Evolutionary conservation across 2,329 filamentous ascomycete species (phyloP).

Genomic region (Didymella keratinophila): DNA sequence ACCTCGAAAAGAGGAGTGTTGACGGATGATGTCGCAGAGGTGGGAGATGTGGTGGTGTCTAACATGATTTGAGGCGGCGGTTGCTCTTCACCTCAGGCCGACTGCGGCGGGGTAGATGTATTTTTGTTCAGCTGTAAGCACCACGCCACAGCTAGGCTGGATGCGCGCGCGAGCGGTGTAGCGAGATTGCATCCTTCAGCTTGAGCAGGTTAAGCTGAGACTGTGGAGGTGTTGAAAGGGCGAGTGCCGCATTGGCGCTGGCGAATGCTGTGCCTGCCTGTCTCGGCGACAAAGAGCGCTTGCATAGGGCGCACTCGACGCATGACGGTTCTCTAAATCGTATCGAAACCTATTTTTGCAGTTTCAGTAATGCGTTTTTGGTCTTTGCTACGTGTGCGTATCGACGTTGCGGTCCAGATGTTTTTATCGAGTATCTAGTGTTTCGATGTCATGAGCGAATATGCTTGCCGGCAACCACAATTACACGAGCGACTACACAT

Average conservation of each 20-base stretch:
- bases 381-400: neutral
- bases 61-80: slow-evolving; percentile 6
- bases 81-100: slow-evolving; percentile 4
- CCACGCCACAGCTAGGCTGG: slow-evolving; percentile 17
- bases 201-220: slow-evolving; percentile 15
- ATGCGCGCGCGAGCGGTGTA: slow-evolving; percentile 4
- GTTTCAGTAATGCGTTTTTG: neutral
- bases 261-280: neutral
- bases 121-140: slow-evolving; percentile 13
- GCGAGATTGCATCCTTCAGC: slow-evolving; percentile 7
- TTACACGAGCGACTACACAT: no score
- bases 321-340: neutral
- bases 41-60: neutral
- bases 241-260: neutral
- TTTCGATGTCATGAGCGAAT: neutral
- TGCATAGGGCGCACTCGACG: neutral
- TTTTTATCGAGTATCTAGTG: neutral
- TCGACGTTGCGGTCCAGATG: neutral
- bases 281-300: neutral
- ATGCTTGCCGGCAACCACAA: neutral
- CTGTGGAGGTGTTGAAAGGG: neutral
- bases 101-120: slow-evolving; percentile 19
- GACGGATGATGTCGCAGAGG: neutral
- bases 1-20: slow-evolving; percentile 21
- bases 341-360: neutral